Conservation (phyloP, 73 alveolate genomes). For the Breviolum minutum region DNA sequence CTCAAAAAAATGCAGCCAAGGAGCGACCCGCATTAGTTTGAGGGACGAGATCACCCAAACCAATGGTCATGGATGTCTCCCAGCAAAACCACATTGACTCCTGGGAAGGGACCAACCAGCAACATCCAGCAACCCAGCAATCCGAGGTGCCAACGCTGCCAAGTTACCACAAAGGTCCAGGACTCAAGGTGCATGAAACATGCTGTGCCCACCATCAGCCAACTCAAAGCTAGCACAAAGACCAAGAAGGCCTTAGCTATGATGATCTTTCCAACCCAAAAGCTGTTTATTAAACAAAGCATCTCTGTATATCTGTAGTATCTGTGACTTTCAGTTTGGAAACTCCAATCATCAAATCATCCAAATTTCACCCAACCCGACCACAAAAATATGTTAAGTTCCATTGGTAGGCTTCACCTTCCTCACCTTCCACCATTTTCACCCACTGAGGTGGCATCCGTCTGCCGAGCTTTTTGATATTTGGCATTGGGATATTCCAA, state of each 20-base stretch:
- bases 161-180: conserved; percentile 60
- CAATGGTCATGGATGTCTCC: conserved; percentile 88
- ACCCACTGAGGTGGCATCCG: conserved; percentile 6
- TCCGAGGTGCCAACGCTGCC: background rate
- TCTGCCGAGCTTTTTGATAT: background rate
- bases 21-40: conserved; percentile 33
- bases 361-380: background rate
- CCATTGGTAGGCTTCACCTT: too few relatives aligned
- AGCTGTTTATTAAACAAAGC: too few relatives aligned
- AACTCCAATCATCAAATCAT: background rate
- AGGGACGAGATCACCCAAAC: conserved; percentile 63
- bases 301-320: too few relatives aligned
- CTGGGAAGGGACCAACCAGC: background rate
- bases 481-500: conserved; percentile 17
- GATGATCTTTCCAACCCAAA: too few relatives aligned
- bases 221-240: background rate
- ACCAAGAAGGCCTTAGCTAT: background rate
- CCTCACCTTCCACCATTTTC: background rate
- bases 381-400: background rate
- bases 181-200: conserved; percentile 20
- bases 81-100: conserved; percentile 76
- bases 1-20: background rate
- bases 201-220: conserved; percentile 17
- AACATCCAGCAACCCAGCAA: background rate
- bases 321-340: too few relatives aligned